Evolutionary conservation across 2,329 filamentous ascomycete species (phyloP).

Genomic region (Dissoconium aciculare): DNA sequence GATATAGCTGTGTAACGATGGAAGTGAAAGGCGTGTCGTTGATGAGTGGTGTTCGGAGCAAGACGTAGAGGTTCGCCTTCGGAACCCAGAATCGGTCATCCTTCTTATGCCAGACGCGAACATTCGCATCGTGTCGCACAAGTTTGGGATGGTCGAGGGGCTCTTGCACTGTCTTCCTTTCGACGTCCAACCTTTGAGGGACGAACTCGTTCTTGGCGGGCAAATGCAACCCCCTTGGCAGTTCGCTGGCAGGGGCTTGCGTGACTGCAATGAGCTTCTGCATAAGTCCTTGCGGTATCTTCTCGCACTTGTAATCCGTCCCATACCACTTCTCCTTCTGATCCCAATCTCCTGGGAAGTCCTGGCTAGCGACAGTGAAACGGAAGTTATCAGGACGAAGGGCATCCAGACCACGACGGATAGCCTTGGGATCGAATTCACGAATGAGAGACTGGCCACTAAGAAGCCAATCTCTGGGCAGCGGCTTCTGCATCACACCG

Average conservation of each 20-base stretch:
- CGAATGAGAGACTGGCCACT: constrained; percentile 64
- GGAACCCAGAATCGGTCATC: constrained; percentile 98
- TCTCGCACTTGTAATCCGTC: constrained; percentile 77
- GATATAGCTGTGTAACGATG: constrained; percentile 66
- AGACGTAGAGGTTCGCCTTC: constrained; percentile 74
- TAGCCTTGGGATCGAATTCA: constrained; percentile 64
- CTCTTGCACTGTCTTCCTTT: constrained; percentile 76
- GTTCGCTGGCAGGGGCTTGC: constrained; percentile 37
- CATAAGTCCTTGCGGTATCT: constrained; percentile 62
- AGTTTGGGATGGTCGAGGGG: constrained; percentile 61
- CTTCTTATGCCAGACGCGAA: constrained; percentile 93
- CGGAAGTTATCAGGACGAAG: constrained; percentile 81
- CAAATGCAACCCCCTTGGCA: constrained; percentile 61
- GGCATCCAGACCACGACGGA: constrained; percentile 57
- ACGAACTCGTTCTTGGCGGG: constrained; percentile 94
- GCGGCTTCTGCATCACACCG: constrained; percentile 77
- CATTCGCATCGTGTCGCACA: constrained; percentile 66
- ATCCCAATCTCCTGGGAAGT: constrained; percentile 71
- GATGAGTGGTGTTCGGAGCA: constrained; percentile 64
- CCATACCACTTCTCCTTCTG: constrained; percentile 95
- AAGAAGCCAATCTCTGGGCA: constrained; percentile 75
- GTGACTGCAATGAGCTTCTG: constrained; percentile 52
- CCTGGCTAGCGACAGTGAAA: constrained; percentile 67
- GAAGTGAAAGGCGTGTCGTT: constrained; percentile 62
- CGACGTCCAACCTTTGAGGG: constrained; percentile 79